Conservation (phyloP, 345 rosid species). For the Bruguiera gymnorhiza region DNA sequence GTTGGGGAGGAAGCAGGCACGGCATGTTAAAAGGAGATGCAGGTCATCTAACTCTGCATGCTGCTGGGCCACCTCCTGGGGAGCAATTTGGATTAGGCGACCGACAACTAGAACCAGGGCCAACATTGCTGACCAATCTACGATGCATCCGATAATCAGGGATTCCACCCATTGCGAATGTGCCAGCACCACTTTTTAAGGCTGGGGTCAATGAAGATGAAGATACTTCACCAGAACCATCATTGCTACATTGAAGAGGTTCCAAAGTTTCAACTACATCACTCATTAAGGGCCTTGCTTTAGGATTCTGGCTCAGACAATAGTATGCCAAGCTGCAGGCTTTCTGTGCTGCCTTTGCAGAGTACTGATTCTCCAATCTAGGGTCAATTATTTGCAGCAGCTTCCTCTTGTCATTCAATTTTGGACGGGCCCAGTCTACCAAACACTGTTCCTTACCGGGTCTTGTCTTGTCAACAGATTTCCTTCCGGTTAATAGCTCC, state of each 20-base stretch:
- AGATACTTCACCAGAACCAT: constrained; percentile 39
- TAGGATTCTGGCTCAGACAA: constrained; percentile 94
- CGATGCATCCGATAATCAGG: constrained; percentile 56
- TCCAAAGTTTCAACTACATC: constrained; percentile 94
- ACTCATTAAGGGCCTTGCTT: constrained; percentile 96
- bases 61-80: constrained; percentile 64
- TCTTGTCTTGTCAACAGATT: constrained; percentile 91
- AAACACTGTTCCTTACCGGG: constrained; percentile 94
- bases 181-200: constrained; percentile 31
- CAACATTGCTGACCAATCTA: constrained; percentile 64
- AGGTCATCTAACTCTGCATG: constrained; percentile 82
- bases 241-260: constrained; percentile 70
- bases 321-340: constrained; percentile 95
- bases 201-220: constrained; percentile 37
- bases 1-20: constrained; percentile 30
- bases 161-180: constrained; percentile 75
- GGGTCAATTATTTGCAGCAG: constrained; percentile 89
- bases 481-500: constrained; percentile 88
- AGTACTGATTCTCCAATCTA: constrained; percentile 81
- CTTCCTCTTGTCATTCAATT: constrained; percentile 85
- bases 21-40: constrained; percentile 39
- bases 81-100: constrained; percentile 78
- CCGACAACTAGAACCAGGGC: constrained; percentile 79
- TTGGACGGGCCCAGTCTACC: constrained; percentile 98
- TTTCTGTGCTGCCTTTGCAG: constrained; percentile 87